Percentiles rank a stretch among this genome's conserved stretches.
Evolutionary conservation across 2,329 filamentous ascomycete genomes (phyloP).

Genomic region (Pyricularia grisea): DNA sequence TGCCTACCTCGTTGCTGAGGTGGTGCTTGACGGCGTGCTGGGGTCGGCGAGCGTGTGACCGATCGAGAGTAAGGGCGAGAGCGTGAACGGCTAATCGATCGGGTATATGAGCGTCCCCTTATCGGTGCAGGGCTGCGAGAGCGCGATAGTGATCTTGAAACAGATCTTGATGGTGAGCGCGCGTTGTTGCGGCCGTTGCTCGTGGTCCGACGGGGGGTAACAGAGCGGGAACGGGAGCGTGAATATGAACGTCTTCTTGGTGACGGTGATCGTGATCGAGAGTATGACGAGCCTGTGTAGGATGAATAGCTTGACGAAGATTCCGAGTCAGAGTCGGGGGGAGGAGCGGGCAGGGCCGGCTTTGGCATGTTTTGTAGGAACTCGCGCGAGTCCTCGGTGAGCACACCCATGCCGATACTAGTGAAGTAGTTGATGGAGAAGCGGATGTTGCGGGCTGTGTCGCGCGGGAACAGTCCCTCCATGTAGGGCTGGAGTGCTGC

Average conservation of each 20-base stretch:
- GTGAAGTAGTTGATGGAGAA: slow-evolving; percentile 99
- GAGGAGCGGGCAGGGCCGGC: slow-evolving; percentile 62
- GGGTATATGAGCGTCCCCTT: slow-evolving; percentile 5
- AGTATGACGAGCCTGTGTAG: slow-evolving; percentile 55
- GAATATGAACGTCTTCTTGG: slow-evolving; percentile 21
- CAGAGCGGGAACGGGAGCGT: slow-evolving; percentile 24
- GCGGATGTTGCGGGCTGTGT: slow-evolving; percentile 80
- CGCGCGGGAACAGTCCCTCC: slow-evolving; percentile 79
- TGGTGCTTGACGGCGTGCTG: slow-evolving; percentile 1
- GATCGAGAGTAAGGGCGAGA: slow-evolving; percentile 20
- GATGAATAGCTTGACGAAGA: slow-evolving; percentile 73
- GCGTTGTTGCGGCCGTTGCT: neutral
- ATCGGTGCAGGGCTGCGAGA: slow-evolving; percentile 21
- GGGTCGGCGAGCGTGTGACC: slow-evolving; percentile 11
- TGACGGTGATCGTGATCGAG: slow-evolving; percentile 27
- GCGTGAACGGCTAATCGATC: slow-evolving; percentile 9
- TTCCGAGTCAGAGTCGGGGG: slow-evolving; percentile 22
- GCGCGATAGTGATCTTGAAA: slow-evolving; percentile 31
- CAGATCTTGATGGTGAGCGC: slow-evolving; percentile 1
- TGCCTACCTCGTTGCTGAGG: neutral
- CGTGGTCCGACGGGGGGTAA: slow-evolving; percentile 11
- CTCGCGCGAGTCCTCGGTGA: slow-evolving; percentile 94
- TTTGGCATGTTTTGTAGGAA: slow-evolving; percentile 84
- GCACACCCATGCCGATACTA: slow-evolving; percentile 86
- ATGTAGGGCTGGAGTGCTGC: slow-evolving; percentile 70